A percentile compares a stretch with the other conserved stretches of the same genome.
phyloP scores from a whole-genome alignment of 345 rosid genomes.

The Pistacia integerrima region DNA sequence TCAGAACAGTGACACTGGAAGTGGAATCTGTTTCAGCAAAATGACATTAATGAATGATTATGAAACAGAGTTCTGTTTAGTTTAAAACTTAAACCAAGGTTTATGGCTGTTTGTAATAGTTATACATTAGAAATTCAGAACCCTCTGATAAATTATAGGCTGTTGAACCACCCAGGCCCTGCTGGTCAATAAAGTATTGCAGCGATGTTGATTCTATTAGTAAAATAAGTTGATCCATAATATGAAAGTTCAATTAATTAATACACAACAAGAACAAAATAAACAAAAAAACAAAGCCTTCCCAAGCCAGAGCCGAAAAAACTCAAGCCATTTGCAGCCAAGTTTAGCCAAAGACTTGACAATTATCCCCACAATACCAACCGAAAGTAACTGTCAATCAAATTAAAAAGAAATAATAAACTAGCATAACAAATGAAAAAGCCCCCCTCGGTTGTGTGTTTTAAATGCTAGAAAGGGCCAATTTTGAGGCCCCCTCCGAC shows the following conservation, averaged over 20 bases:
- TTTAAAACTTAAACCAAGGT: too few relatives aligned
- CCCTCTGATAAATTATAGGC: slow-evolving; percentile 19
- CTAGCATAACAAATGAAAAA: not conserved
- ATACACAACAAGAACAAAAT: slow-evolving; percentile 9
- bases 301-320: not conserved
- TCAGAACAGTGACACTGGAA: not conserved
- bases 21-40: not conserved
- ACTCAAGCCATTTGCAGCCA: slow-evolving; percentile 3
- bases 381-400: slow-evolving; percentile 44
- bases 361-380: slow-evolving; percentile 22
- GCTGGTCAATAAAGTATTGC: slow-evolving; percentile 23
- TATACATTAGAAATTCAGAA: not conserved
- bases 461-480: slow-evolving; percentile 31
- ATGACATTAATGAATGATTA: not conserved
- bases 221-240: not conserved
- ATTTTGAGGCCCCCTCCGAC: slow-evolving; percentile 41
- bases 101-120: not conserved
- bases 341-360: slow-evolving; percentile 5
- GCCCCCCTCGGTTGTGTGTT: not conserved
- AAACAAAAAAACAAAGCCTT: slow-evolving; percentile 14
- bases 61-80: too few relatives aligned
- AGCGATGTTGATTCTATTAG: slow-evolving; percentile 23
- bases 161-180: slow-evolving; percentile 32
- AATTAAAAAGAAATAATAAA: slow-evolving; percentile 9
- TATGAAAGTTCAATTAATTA: not conserved